Conservation (phyloP, 2,329 filamentous ascomycete species). For the Trichoderma simmonsii region DNA sequence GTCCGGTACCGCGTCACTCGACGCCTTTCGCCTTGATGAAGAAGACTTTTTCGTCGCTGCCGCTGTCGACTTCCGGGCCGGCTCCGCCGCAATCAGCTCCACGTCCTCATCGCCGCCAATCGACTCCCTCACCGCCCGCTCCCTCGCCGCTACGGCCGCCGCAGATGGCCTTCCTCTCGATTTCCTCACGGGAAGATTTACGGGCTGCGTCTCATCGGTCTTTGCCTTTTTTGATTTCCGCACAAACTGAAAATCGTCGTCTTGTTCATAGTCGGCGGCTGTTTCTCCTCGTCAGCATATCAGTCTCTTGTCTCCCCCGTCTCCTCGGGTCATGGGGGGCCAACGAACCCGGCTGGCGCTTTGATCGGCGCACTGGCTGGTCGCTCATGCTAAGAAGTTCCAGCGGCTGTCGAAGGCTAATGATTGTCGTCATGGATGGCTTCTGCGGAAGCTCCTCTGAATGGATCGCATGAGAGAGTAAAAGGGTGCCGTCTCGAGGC, state of each 20-base stretch:
- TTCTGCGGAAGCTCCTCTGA: conserved; percentile 24
- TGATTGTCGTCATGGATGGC: conserved; percentile 69
- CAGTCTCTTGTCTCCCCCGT: neutral
- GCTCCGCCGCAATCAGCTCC: conserved; percentile 1
- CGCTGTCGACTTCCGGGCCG: neutral
- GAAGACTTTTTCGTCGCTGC: conserved; percentile 21
- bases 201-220: conserved; percentile 47
- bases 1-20: conserved; percentile 37
- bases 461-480: conserved; percentile 26
- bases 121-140: conserved; percentile 33
- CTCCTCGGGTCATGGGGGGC: neutral
- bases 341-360: conserved; percentile 60
- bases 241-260: conserved; percentile 74
- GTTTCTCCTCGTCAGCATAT: conserved; percentile 21
- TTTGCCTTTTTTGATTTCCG: conserved; percentile 65
- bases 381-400: conserved; percentile 68
- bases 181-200: conserved; percentile 42
- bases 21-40: conserved; percentile 37
- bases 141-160: conserved; percentile 32
- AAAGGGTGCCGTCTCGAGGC: neutral
- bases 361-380: conserved; percentile 58
- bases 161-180: conserved; percentile 29
- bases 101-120: conserved; percentile 34
- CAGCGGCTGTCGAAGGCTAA: conserved; percentile 61
- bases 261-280: conserved; percentile 61